These are phyloP conservation scores for Rhodotorula diobovata DNA, from an alignment of 768 basidiomycete species.

Conservation along the genomic window DNA sequence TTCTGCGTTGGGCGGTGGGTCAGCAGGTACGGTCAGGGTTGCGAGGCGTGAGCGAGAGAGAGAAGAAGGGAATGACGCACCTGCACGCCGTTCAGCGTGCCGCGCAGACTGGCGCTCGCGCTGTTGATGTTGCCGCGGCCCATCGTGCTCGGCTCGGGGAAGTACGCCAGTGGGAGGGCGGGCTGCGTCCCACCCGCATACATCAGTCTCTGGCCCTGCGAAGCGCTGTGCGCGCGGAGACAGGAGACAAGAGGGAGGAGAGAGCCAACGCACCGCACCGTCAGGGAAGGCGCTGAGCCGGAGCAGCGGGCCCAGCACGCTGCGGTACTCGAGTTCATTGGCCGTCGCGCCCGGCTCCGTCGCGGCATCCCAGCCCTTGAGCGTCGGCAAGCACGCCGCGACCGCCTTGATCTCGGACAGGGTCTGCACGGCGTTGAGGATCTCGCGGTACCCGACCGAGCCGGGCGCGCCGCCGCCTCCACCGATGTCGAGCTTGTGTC, in stretches of 20 bases:
- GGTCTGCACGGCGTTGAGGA: slow-evolving; percentile 72
- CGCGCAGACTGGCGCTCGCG: slow-evolving; percentile 76
- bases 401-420: slow-evolving; percentile 77
- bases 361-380: slow-evolving; percentile 16
- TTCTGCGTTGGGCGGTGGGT: slow-evolving; percentile 48
- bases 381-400: slow-evolving; percentile 58
- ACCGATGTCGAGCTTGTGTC: slow-evolving; percentile 45
- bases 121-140: slow-evolving; percentile 70
- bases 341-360: slow-evolving; percentile 4
- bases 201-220: slow-evolving; percentile 18
- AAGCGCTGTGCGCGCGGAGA: neutral
- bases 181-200: slow-evolving; percentile 54
- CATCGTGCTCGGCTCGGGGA: slow-evolving; percentile 76
- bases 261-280: slow-evolving; percentile 57
- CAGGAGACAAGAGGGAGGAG: neutral
- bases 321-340: slow-evolving; percentile 50
- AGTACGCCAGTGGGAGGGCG: slow-evolving; percentile 68
- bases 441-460: slow-evolving; percentile 67
- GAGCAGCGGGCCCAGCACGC: slow-evolving; percentile 73
- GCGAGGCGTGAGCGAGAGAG: neutral
- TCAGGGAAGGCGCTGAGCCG: slow-evolving; percentile 83
- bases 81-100: slow-evolving; percentile 78
- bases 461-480: slow-evolving; percentile 3
- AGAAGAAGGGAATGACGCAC: slow-evolving; percentile 48
- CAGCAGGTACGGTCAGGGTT: neutral